phyloP scores from a whole-genome alignment of 1,284 basidiomycete species.

The Ganoderma resinaceum region DNA sequence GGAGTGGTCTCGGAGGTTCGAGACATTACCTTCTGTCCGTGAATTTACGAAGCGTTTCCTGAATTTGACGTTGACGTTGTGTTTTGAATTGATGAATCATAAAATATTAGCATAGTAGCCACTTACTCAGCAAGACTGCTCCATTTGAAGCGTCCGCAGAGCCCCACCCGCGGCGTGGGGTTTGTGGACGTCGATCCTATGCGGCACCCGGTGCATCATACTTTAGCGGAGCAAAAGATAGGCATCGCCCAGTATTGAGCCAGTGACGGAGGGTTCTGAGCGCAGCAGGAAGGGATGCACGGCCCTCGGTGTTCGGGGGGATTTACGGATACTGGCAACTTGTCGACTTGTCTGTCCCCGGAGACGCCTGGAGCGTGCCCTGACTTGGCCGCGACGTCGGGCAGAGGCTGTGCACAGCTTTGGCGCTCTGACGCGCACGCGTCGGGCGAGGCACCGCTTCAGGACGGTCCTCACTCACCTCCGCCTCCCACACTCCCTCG shows the following conservation, averaged over 20 bases:
- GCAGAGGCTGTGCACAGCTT: slow-evolving; percentile 8
- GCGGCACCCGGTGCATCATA: not conserved
- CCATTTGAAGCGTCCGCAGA: not conserved
- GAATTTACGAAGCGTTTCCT: slow-evolving; percentile 3
- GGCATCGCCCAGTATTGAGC: not conserved
- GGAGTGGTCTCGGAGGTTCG: not conserved
- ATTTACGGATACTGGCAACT: slow-evolving; percentile 1
- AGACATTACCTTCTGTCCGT: not conserved
- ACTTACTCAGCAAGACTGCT: not conserved
- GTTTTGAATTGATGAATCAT: slow-evolving; percentile 2
- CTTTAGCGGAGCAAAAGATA: not conserved
- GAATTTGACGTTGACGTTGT: slow-evolving; percentile 1
- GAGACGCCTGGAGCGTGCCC: not conserved
- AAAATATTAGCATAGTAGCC: not conserved
- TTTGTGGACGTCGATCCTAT: slow-evolving; percentile 1
- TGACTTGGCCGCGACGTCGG: not conserved
- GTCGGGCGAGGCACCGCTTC: slow-evolving; percentile 10
- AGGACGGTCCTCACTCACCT: slow-evolving; percentile 22
- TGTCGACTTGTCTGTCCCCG: not conserved
- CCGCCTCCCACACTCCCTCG: not conserved
- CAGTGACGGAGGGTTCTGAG: not conserved
- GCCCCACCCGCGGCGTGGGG: not conserved
- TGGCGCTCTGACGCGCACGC: not conserved
- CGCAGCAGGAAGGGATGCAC: not conserved
- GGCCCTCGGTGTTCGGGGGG: not conserved